Conservation (phyloP, 192 early-diverging fungal species). For the Coemansia sp. region DNA sequence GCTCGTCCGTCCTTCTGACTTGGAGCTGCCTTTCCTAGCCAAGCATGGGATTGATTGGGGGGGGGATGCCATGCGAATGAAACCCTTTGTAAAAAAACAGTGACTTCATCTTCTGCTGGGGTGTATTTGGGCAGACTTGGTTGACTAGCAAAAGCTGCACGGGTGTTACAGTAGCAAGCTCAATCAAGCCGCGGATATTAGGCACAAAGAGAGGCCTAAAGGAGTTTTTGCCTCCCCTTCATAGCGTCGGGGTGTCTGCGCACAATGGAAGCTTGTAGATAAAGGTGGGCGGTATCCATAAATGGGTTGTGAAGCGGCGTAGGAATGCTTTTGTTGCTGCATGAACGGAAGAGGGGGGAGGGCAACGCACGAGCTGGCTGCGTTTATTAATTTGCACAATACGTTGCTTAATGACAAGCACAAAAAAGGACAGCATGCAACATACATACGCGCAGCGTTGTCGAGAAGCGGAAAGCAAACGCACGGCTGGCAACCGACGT, state of each 20-base stretch:
- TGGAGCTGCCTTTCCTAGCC: neutral
- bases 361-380: conserved; percentile 4
- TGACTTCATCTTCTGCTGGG: too few relatives aligned
- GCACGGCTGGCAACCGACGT: too few relatives aligned
- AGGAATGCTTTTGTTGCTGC: neutral
- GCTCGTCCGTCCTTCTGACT: neutral
- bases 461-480: neutral
- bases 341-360: too few relatives aligned
- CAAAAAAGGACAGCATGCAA: neutral
- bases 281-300: conserved; percentile 1
- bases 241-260: too few relatives aligned
- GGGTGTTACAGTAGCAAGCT: neutral
- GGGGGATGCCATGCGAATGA: neutral
- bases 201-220: neutral
- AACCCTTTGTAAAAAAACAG: conserved; percentile 4
- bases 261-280: neutral
- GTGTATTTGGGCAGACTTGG: neutral
- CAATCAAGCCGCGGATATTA: conserved; percentile 5
- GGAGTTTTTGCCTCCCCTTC: too few relatives aligned
- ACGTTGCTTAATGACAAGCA: neutral
- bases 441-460: too few relatives aligned
- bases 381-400: conserved; percentile 12
- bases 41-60: too few relatives aligned
- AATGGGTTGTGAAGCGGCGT: neutral
- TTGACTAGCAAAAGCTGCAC: neutral